Base-by-base conservation (phyloP, 1,139 yeast species). In the Diutina neorugosa region DNA sequence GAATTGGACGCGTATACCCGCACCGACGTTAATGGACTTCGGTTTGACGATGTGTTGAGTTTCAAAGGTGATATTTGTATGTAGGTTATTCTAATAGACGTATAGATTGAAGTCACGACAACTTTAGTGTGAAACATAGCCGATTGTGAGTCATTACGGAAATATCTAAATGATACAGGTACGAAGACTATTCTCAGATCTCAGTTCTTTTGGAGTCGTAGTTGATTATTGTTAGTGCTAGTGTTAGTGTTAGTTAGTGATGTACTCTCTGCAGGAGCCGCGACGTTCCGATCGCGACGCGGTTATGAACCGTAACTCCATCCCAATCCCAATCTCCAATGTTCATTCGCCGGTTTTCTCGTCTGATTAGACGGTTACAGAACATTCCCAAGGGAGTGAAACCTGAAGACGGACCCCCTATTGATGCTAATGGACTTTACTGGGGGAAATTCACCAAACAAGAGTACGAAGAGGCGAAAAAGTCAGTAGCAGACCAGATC, bases 11-110 rank as follows among this genome's bases (percentile, higher is more conserved):
- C 75, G 19, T 73, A 72, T 58, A 70, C 74, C 3, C 67, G 63
- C 52, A 69, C 80, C 1, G 90, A 85, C 54, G 83, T 86, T 23
- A 91, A 88, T 63, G 97, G 97, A 4, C 65, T 82, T 44, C 74
- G 91, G 56, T 80, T 77, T 56, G 80, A 78, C 57, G 83, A 84
- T 59, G 77, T 84, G 31, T 69, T 89, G 59, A 77, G 82, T 53
- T 88, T 89, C 63, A 83, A 81, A 56, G 88, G 84, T 54, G 81
- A 83, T 54, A 81, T 46, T 84, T 43, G 83, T 57, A 79, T 83
- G 81, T 82, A 65, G 25, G 44, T n/a, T 41, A 41, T 41, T n/a
- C 5, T 41, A n/a, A 41, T 18, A 16, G 20, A 18, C 20, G 43
- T 41, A 41, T 41, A 41, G 19, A 40, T 8, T 23, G 25, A 23